Conservation (phyloP, 345 rosid genomes). For the Garcia nutans region DNA sequence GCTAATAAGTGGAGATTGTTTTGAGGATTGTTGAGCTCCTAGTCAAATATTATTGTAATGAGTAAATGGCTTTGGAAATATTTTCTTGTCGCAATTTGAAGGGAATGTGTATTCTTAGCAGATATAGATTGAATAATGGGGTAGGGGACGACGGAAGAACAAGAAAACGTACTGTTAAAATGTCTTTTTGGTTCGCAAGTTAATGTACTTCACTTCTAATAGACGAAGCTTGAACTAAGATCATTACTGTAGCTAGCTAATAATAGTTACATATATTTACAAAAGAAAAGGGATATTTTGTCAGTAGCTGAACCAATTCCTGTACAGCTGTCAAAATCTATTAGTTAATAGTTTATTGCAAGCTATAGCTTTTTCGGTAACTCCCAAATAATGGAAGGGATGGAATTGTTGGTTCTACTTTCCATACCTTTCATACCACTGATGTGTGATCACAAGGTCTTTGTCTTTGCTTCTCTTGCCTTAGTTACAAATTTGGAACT, state of each 20-base stretch:
- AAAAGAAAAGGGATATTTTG: too few species aligned
- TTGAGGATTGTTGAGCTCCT: not conserved
- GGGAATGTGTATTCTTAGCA: not conserved
- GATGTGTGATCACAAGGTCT: not conserved
- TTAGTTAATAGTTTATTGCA: too few species aligned
- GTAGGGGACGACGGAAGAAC: not conserved
- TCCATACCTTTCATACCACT: not conserved
- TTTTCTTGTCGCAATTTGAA: not conserved
- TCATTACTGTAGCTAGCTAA: too few species aligned
- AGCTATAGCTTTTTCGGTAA: too few species aligned
- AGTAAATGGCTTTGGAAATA: not conserved
- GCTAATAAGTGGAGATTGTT: not conserved
- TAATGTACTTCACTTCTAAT: too few species aligned
- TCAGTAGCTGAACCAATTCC: too few species aligned
- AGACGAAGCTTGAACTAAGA: too few species aligned
- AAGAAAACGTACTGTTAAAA: not conserved
- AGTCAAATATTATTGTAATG: not conserved
- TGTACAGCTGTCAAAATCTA: too few species aligned
- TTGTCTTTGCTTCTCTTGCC: not conserved
- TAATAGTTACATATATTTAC: too few species aligned
- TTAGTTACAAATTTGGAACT: not conserved
- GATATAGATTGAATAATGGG: not conserved
- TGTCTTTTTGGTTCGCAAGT: too few species aligned
- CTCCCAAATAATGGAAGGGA: too few species aligned
- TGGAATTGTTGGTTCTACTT: too few species aligned